These are phyloP conservation scores for Rhodotorula sp. DNA, from an alignment of 1,284 basidiomycete genomes.

Conservation along the genomic window DNA sequence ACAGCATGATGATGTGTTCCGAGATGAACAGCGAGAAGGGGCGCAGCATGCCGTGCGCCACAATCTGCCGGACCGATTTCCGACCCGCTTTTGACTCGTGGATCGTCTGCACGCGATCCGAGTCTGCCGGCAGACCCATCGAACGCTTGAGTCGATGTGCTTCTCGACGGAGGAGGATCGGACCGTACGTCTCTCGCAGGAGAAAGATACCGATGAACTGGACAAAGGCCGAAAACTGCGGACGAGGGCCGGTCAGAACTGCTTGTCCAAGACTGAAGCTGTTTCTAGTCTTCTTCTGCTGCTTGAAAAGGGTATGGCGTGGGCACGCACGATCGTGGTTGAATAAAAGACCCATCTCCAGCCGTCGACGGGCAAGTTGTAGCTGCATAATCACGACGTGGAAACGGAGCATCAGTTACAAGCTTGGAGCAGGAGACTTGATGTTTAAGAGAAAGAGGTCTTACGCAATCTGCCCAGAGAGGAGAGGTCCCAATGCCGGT, in stretches of 20 bases:
- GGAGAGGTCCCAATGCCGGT: conserved; percentile 17
- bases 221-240: conserved; percentile 38
- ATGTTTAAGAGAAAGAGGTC: neutral
- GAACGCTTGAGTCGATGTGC: conserved; percentile 54
- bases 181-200: conserved; percentile 48
- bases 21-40: conserved; percentile 55
- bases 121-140: conserved; percentile 32
- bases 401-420: neutral
- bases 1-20: conserved; percentile 56
- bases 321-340: conserved; percentile 57
- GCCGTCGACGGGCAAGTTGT: conserved; percentile 51
- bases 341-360: conserved; percentile 59
- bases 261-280: neutral
- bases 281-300: too few species aligned
- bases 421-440: too few species aligned
- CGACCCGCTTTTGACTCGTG: conserved; percentile 36
- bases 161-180: conserved; percentile 45
- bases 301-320: conserved; percentile 10
- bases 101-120: conserved; percentile 43
- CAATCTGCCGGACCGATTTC: conserved; percentile 46
- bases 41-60: conserved; percentile 50
- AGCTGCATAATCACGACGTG: conserved; percentile 45
- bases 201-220: conserved; percentile 54
- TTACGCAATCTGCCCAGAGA: conserved; percentile 3
- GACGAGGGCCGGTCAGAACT: neutral